Evolutionary conservation across 768 basidiomycete genomes (phyloP).

Genomic region (Boletus tomentosulus): DNA sequence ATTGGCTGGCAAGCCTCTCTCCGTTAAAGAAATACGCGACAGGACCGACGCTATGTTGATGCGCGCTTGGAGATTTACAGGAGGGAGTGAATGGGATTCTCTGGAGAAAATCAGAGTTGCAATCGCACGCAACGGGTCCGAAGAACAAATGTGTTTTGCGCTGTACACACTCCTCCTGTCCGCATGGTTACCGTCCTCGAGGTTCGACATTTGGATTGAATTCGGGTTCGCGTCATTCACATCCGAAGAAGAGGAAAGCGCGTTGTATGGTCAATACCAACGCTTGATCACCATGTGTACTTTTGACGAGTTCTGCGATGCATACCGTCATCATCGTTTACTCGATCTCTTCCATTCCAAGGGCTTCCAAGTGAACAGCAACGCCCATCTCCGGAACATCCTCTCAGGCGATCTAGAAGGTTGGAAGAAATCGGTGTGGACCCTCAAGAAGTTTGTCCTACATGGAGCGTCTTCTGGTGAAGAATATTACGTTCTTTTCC

Average conservation of each 20-base stretch:
- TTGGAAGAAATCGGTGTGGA: slow-evolving; percentile 7
- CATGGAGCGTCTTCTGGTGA: not conserved
- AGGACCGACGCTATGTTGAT: not conserved
- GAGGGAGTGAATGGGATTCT: slow-evolving; percentile 5
- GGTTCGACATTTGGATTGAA: slow-evolving; percentile 4
- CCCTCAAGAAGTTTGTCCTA: slow-evolving; percentile 3
- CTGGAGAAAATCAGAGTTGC: not conserved
- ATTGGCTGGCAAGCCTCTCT: slow-evolving; percentile 2
- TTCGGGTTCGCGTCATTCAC: slow-evolving; percentile 20
- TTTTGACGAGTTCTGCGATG: too few species aligned
- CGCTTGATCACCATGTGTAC: too few species aligned
- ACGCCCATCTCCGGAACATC: not conserved
- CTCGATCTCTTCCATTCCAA: slow-evolving; percentile 7
- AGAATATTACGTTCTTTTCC: too few species aligned
- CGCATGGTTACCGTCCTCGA: not conserved
- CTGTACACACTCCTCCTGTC: slow-evolving; percentile 2
- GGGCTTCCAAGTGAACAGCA: not conserved
- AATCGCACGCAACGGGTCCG: not conserved
- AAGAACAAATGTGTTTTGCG: not conserved
- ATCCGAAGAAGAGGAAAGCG: slow-evolving; percentile 7
- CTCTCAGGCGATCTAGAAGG: not conserved
- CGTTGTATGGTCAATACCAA: too few species aligned
- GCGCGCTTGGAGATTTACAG: slow-evolving; percentile 6
- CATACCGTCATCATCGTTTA: not conserved
- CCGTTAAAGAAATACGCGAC: not conserved